Base-by-base conservation (phyloP, 208 protist species). In the Borovskyia barvae region DNA sequence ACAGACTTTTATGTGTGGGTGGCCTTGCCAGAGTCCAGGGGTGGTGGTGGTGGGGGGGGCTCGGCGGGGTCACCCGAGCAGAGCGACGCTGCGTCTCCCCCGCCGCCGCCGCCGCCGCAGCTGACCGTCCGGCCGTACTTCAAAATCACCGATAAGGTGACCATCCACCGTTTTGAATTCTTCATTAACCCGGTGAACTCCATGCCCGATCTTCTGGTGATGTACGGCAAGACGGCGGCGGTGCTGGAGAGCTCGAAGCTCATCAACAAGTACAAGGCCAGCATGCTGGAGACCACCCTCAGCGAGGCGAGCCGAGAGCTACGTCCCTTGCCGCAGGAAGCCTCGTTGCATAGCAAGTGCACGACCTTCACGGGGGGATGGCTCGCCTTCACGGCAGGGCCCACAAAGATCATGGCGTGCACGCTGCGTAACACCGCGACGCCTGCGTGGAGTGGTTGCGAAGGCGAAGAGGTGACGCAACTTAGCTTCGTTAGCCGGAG, bases 321-420 rank as follows among this genome's bases (percentile, higher is more conserved):
- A 60, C 84, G 87, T 5, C 45, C 55, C 29, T 69, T 91, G 25
- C 61, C 45, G 20, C 47, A 41, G 41, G 63, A 61, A 28, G 66
- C 77, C 17, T 66, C 69, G 8, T 48, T 57, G 11, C 40, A 59
- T 35, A 76, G 66, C 5, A 71, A 90, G 43, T 92, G 83, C 63
- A 54, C 72, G 11, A 80, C 81, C 25, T 80, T 77, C 52, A 84
- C 58, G 14, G 74, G 75, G 25, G 84, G 81, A 36, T 92, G 82
- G 83, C 87, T 95, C 64, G 83, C 89, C 72, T 95, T 95, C 64
- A 89, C 80, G n/a, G 74, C 73, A 47, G 80, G 82, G 30, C 56
- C 76, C 20, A 85, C 68, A 15, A 63, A 70, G 42, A 80, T 89
- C 9, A 78, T 84, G 32, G 89, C 82, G 17, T 92, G 89, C 66